Evolutionary conservation across 164 flowering plant genomes (phyloP).

Genomic region (Saururus chinensis): DNA sequence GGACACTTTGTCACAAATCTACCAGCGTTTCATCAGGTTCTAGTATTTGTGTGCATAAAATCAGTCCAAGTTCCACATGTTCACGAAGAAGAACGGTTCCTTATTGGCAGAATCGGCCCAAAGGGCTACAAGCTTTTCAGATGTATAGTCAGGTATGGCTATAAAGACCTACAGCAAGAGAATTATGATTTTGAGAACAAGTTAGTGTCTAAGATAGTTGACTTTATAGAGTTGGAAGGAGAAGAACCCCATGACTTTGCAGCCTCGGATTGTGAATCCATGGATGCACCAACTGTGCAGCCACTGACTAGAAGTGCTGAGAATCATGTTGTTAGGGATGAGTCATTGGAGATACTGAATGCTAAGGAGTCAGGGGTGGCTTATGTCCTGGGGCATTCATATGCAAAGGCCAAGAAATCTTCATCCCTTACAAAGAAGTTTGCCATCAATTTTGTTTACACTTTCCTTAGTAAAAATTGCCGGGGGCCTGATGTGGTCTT

Average conservation of each 20-base stretch:
- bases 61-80: conserved; percentile 56
- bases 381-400: conserved; percentile 48
- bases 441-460: conserved; percentile 32
- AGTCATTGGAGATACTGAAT: conserved; percentile 28
- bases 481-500: conserved; percentile 36
- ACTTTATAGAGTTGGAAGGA: conserved; percentile 36
- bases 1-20: conserved; percentile 62
- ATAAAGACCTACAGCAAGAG: conserved; percentile 36
- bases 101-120: conserved; percentile 48
- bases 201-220: conserved; percentile 25
- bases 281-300: conserved; percentile 9
- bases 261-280: conserved; percentile 14
- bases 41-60: conserved; percentile 55
- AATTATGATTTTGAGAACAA: conserved; percentile 26
- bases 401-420: conserved; percentile 44
- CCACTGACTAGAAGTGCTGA: conserved; percentile 7
- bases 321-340: conserved; percentile 17
- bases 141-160: conserved; percentile 65
- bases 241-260: conserved; percentile 14
- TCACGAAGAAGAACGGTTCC: conserved; percentile 30
- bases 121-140: conserved; percentile 47
- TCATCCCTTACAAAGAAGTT: conserved; percentile 43
- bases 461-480: conserved; percentile 49
- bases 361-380: conserved; percentile 53
- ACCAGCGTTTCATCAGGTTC: conserved; percentile 64